These are phyloP conservation scores for Aurinia saxatilis DNA, from an alignment of 345 rosid species.

Conservation along the genomic window DNA sequence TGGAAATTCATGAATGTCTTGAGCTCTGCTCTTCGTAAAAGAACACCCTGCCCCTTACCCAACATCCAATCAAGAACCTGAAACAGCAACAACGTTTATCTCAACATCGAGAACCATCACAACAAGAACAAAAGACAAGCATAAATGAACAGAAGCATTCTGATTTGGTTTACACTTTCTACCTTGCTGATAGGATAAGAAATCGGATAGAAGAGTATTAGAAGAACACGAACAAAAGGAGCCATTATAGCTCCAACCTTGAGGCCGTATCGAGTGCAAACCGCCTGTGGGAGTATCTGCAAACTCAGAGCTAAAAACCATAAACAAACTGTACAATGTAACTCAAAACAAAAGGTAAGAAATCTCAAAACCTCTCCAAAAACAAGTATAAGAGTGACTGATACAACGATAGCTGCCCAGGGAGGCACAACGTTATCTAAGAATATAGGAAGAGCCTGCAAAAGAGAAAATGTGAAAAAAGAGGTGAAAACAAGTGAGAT, in stretches of 20 bases:
- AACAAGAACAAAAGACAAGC: neutral
- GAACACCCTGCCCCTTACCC: slow-evolving; percentile 91
- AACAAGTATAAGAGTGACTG: slow-evolving; percentile 75
- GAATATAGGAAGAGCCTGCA: slow-evolving; percentile 85
- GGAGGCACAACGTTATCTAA: slow-evolving; percentile 82
- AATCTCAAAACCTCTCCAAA: slow-evolving; percentile 71
- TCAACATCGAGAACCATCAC: neutral
- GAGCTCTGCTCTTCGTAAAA: slow-evolving; percentile 88
- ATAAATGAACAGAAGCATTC: no score
- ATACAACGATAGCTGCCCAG: slow-evolving; percentile 66
- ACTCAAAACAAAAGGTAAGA: neutral
- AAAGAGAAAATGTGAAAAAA: neutral
- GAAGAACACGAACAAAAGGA: slow-evolving; percentile 72
- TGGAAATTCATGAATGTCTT: slow-evolving; percentile 87
- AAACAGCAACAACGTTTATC: neutral
- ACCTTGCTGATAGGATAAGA: slow-evolving; percentile 98
- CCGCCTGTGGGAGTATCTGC: slow-evolving; percentile 89
- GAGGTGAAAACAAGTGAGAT: neutral
- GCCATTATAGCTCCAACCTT: slow-evolving; percentile 84
- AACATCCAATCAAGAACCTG: slow-evolving; percentile 97
- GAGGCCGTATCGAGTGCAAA: slow-evolving; percentile 90
- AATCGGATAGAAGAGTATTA: slow-evolving; percentile 64
- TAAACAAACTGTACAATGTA: neutral
- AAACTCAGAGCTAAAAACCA: neutral
- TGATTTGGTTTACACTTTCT: neutral